Base-by-base conservation (phyloP, 2,329 filamentous ascomycete species). In the Plectosphaerella plurivora region DNA sequence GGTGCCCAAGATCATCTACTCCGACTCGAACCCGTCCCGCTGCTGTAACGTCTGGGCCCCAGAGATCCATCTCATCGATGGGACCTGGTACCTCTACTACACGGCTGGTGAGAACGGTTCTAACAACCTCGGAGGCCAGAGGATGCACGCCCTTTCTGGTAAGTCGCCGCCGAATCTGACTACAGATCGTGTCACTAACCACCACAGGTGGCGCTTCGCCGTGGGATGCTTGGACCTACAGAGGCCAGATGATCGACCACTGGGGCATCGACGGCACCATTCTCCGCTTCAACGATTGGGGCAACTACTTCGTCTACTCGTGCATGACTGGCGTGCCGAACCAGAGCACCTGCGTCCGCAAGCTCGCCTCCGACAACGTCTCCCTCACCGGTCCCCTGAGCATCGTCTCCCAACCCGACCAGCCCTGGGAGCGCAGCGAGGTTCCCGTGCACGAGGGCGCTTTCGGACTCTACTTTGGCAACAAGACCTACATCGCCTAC, bases 11-110 rank as follows among this genome's bases (percentile, higher is more conserved):
- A 60, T 69, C 3, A 75, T 83, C 25, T 83, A 77, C 67, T 71
- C 69, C 0, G 75, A 78, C 51, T 65, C 63, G 5, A 73, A 72
- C 15, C 60, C 77, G 2, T 67, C 66, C 4, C 68, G 77, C 15
- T 77, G 75, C 63, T 78, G 77, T 61, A 81, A 81, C 51, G 73
- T 83, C 37, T 84, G 80, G 80, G 79, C 81, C 0, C 80, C 79
- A 0, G 79, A 82, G 57, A 65, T 81, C 0, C 79, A 82, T 58
- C 75, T 74, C 52, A 60, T 82, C 8, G 69, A 73, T n/a, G 66
- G 65, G 14, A 59, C 51, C 16, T 75, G 79, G 79, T 82, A 79
- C 52, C 72, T 83, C 39, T 83, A 83, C 65, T 83, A 82, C 60
- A 78, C 78, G 0, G 76, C 78, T 1, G 78, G 78, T 1, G 68